Evolutionary conservation across 1,139 yeast species (phyloP).

Genomic region (Eremothecium cymbalariae): DNA sequence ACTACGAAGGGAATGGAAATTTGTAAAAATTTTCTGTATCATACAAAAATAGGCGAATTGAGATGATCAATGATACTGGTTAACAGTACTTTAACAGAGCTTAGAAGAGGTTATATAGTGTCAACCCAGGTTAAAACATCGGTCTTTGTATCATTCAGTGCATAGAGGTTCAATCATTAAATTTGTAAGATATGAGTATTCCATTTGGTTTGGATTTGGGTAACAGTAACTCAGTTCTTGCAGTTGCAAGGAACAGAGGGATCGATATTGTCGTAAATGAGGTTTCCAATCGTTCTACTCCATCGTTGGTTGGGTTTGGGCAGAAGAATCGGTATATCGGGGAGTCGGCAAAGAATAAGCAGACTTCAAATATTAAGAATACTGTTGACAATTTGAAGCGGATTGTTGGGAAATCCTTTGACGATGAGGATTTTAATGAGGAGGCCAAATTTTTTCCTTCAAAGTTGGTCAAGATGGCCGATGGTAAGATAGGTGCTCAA

Average conservation of each 20-base stretch:
- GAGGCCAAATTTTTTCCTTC: constrained; percentile 71
- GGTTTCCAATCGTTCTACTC: constrained; percentile 95
- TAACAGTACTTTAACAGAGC: too few relatives aligned
- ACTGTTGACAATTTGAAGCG: constrained; percentile 93
- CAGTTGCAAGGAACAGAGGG: constrained; percentile 98
- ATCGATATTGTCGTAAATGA: constrained; percentile 97
- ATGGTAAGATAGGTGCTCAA: constrained; percentile 75
- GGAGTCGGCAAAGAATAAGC: constrained; percentile 92
- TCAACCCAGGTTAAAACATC: too few relatives aligned
- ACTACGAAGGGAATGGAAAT: too few relatives aligned
- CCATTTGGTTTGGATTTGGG: constrained; percentile 99
- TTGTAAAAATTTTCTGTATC: too few relatives aligned
- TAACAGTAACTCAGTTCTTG: constrained; percentile 85
- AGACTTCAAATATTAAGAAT: constrained; percentile 91
- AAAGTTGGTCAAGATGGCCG: constrained; percentile 58
- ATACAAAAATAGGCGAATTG: too few relatives aligned
- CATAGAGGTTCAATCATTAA: too few relatives aligned
- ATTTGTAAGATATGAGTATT: too few relatives aligned
- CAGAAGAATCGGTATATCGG: constrained; percentile 83
- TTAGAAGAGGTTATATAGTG: too few relatives aligned
- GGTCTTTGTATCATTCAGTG: too few relatives aligned
- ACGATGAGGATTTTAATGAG: constrained; percentile 68
- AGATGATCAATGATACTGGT: too few relatives aligned
- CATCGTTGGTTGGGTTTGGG: constrained; percentile 92
- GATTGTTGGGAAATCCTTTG: constrained; percentile 67